A percentile compares a stretch with the other conserved stretches of the same genome.
phyloP scores from a whole-genome alignment of 352 stramenopile species.

The Aphanomyces euteiches region DNA sequence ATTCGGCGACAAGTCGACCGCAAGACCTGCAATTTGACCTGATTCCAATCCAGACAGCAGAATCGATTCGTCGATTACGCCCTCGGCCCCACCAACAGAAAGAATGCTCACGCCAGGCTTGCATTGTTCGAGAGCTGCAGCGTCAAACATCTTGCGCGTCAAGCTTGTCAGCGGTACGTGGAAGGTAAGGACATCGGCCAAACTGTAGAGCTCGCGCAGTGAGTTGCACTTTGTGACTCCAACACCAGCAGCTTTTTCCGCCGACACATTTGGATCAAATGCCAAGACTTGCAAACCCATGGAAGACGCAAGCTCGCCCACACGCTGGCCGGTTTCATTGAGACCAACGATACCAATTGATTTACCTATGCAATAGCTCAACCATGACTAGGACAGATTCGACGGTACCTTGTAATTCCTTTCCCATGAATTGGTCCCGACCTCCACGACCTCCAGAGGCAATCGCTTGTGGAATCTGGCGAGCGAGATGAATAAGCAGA shows the following conservation, averaged over 20 bases:
- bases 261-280: constrained; percentile 71
- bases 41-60: constrained; percentile 61
- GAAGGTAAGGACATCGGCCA: constrained; percentile 91
- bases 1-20: constrained; percentile 66
- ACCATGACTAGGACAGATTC: too few relatives aligned
- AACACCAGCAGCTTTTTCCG: constrained; percentile 56
- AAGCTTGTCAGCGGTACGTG: constrained; percentile 93
- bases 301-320: constrained; percentile 68
- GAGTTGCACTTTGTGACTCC: constrained; percentile 55
- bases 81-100: constrained; percentile 56
- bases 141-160: constrained; percentile 86
- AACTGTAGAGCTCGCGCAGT: constrained; percentile 59
- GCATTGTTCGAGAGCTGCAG: constrained; percentile 75
- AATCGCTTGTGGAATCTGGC: constrained; percentile 54
- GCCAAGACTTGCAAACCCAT: constrained; percentile 65
- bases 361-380: constrained; percentile 37
- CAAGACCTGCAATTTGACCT: constrained; percentile 79
- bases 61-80: constrained; percentile 79
- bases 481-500: constrained; percentile 59
- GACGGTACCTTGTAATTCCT: constrained; percentile 40
- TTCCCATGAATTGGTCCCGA: constrained; percentile 53
- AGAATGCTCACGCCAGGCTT: constrained; percentile 89
- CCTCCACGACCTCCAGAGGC: constrained; percentile 32
- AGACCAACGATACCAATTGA: constrained; percentile 67
- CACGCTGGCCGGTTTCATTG: constrained; percentile 61